Evolutionary conservation across 2,329 filamentous ascomycete species (phyloP), one percentile per base, ranked within the genome.

Genomic region (Colletotrichum musicola): DNA sequence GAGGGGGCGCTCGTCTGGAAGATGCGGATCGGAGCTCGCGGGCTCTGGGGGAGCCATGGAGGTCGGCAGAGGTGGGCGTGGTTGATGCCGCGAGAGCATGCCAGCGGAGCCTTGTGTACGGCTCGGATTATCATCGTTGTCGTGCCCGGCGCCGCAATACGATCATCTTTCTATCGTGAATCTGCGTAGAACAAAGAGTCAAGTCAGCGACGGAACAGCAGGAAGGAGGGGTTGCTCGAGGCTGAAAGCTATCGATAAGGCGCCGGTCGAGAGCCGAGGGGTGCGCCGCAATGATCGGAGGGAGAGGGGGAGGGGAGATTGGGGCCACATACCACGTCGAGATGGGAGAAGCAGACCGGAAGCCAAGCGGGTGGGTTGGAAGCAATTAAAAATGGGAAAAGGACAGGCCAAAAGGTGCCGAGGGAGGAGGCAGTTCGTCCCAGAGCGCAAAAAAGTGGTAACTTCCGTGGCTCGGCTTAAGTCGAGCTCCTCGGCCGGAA

Each of bases 121-220:
- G 63, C 67, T 68, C 67, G 57, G 53, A 68, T 62, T 62, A 69
- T 68, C 67, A 69, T 69, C 64, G 67, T 69, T 60, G 38, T 66
- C 66, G 66, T 69, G 62, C 62, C 16, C 56, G 35, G 35, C 56
- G 67, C 46, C 67, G 63, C 64, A 68, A 27, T 20, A 62, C 63
- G 47, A 68, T 63, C 67, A 69, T 69, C 38, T 69, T 69, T 12
- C 35, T 60, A 18, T 46, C 38, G 40, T n/a, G 9, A 13, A 14
- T 56, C 66, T 69, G 42, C 42, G 44, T 1, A 30, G 14, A 54
- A 22, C 10, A 46, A 18, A 4, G 16, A n/a, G 30, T 4, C 44
- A n/a, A 18, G 55, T 69, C 50, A 69, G 62, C 62, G 30, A 18
- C 46, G 40, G 55, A 12, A 51, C 27, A 22, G 18, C 42, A 14